Evolutionary conservation across 129 eudicot genomes (phyloP).

Genomic region (Calendula officinalis): DNA sequence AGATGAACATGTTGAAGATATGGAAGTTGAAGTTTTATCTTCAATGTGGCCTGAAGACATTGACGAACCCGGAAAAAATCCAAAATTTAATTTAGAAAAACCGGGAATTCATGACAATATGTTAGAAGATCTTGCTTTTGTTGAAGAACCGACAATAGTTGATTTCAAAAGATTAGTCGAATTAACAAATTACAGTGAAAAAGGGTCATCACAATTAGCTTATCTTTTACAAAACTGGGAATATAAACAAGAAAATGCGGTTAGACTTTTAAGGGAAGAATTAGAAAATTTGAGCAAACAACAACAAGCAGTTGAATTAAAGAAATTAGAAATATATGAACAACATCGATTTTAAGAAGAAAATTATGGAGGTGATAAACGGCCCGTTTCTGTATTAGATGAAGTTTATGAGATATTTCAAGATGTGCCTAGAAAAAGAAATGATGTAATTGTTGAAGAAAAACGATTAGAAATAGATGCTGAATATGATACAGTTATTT

Average conservation of each 20-base stretch:
- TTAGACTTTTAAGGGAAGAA: slow-evolving; percentile 80
- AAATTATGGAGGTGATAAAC: slow-evolving; percentile 55
- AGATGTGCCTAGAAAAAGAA: slow-evolving; percentile 60
- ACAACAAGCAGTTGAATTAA: slow-evolving; percentile 72
- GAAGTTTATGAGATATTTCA: slow-evolving; percentile 53
- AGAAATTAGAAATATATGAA: slow-evolving; percentile 78
- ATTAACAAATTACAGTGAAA: slow-evolving; percentile 74
- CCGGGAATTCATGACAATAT: slow-evolving; percentile 66
- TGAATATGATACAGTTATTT: slow-evolving; percentile 64
- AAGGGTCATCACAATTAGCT: slow-evolving; percentile 76
- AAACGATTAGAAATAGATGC: slow-evolving; percentile 64
- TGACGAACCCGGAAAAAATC: slow-evolving; percentile 68
- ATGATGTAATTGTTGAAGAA: slow-evolving; percentile 51
- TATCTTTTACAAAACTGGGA: slow-evolving; percentile 81
- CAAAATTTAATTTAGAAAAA: slow-evolving; percentile 58
- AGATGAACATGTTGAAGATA: slow-evolving; percentile 52
- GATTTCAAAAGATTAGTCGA: slow-evolving; percentile 68
- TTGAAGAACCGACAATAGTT: slow-evolving; percentile 58
- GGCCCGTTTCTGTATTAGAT: slow-evolving; percentile 66
- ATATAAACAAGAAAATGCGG: slow-evolving; percentile 79
- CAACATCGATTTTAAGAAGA: slow-evolving; percentile 76
- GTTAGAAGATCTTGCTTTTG: slow-evolving; percentile 59
- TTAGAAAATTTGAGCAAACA: slow-evolving; percentile 77
- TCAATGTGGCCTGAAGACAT: slow-evolving; percentile 97
- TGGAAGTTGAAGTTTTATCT: slow-evolving; percentile 71